These are phyloP conservation scores for Dactylellina cionopaga DNA, from an alignment of 2,329 filamentous ascomycete genomes.

Conservation along the genomic window DNA sequence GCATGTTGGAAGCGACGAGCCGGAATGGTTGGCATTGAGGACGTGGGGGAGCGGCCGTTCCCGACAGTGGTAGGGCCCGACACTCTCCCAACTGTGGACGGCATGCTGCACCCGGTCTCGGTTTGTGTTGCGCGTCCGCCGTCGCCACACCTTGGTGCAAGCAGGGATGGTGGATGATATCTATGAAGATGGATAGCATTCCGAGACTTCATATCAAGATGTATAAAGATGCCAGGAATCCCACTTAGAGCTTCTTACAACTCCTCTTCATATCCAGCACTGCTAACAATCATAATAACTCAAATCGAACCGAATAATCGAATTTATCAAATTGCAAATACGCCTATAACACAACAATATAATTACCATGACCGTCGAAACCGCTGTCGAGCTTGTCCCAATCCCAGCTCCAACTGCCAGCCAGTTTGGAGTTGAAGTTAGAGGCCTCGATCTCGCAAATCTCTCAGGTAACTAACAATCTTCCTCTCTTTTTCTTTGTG, in stretches of 20 bases:
- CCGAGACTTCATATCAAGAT: not conserved
- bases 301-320: not conserved
- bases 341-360: not conserved
- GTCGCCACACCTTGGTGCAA: not conserved
- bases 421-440: slow-evolving; percentile 42
- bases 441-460: slow-evolving; percentile 46
- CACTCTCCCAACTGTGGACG: slow-evolving; percentile 21
- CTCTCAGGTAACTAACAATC: slow-evolving; percentile 49
- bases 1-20: not conserved
- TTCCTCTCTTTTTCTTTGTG: not conserved
- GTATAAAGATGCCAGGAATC: slow-evolving; percentile 19
- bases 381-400: slow-evolving; percentile 37
- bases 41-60: slow-evolving; percentile 48
- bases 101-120: slow-evolving; percentile 22
- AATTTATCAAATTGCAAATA: not conserved
- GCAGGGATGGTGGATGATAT: not conserved
- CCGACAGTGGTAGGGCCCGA: slow-evolving; percentile 43
- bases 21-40: not conserved
- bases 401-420: slow-evolving; percentile 39
- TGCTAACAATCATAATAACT: not conserved
- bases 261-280: not conserved
- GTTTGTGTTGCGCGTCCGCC: slow-evolving; percentile 27
- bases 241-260: not conserved
- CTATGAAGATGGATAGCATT: not conserved
- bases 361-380: slow-evolving; percentile 45